Base-by-base conservation (phyloP, 345 rosid species). In the Syzygium grande region DNA sequence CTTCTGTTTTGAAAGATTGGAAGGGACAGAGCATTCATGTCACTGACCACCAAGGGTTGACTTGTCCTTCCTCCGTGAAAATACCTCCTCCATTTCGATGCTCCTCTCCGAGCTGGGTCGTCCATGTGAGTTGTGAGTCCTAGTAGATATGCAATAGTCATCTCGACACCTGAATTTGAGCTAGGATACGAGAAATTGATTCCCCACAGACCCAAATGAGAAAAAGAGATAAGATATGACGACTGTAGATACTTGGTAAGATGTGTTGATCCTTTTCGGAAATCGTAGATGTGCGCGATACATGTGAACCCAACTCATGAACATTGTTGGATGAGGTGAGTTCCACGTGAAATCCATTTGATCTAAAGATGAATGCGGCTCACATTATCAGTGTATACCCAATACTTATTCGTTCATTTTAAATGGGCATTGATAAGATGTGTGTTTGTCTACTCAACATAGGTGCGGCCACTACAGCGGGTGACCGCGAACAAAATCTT, bases 181-280 rank as follows among this genome's bases (percentile, higher is more conserved):
- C 38, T 19, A 34, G 22, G 41, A 73, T 34, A 22, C 2, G 4
- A 73, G 7, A 17, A 34, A 16, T 56, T 34, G 11, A 34, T 19
- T 34, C 14, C 2, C 0, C 4, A 73, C 2, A 4, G 4, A 68
- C 43, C 4, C 3, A 0, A 0, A 30, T 4, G 79, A 2, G 19
- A 2, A 30, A 6, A 34, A 63, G 17, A 21, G 19, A 17, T 9
- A 9, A 9, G 12, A 29, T 13, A 63, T 16, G 9, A 30, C 4
- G 27, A 55, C 11, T 11, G 4, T 7, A 7, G 5, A 56, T 22
- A 56, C 61, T 22, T 9, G 61, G 8, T 54, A 7, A 54, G 58
- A 8, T 21, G 58, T 7, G 25, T 34, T 17, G 23, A 11, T 8
- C 43, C 41, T 16, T 30, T 4, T 25, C 19, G 3, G 8, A 15